phyloP scores from a whole-genome alignment of 768 basidiomycete species.

The Austroboletus eburneus region DNA sequence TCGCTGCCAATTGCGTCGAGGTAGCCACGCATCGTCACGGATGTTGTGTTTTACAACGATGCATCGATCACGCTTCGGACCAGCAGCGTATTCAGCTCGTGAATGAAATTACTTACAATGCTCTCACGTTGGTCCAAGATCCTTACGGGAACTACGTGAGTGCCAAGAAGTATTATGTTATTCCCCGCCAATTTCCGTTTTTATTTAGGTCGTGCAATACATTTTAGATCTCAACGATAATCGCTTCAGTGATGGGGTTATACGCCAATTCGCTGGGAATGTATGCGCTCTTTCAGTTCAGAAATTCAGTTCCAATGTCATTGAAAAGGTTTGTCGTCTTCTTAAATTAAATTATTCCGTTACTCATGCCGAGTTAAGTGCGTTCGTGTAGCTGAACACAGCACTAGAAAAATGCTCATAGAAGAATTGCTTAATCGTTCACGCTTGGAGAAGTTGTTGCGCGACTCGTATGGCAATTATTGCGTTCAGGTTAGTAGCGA shows the following conservation, averaged over 20 bases:
- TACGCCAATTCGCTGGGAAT: constrained; percentile 96
- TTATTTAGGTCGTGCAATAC: constrained; percentile 92
- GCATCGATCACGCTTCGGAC: constrained; percentile 97
- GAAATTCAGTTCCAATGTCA: constrained; percentile 99
- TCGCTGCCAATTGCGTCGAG: constrained; percentile 97
- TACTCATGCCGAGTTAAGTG: constrained; percentile 37
- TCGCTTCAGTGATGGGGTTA: constrained; percentile 95
- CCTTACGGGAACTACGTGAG: constrained; percentile 90
- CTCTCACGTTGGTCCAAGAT: constrained; percentile 95
- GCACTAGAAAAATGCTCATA: constrained; percentile 89
- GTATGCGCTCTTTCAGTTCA: constrained; percentile 97
- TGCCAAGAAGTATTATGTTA: no score
- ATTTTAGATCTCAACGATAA: constrained; percentile 98
- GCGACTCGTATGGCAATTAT: constrained; percentile 96
- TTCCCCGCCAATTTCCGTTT: no score
- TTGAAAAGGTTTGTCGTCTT: constrained; percentile 71
- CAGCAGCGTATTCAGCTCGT: constrained; percentile 94
- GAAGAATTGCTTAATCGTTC: constrained; percentile 93
- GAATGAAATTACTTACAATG: constrained; percentile 98
- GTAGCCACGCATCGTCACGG: constrained; percentile 98
- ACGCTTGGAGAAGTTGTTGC: constrained; percentile 89
- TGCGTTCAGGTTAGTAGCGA: constrained; percentile 70
- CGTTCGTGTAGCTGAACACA: constrained; percentile 94
- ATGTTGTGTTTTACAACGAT: constrained; percentile 96
- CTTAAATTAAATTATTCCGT: not conserved